Base-by-base conservation (phyloP, 106 monocot species). In the Agapanthus africanus region DNA sequence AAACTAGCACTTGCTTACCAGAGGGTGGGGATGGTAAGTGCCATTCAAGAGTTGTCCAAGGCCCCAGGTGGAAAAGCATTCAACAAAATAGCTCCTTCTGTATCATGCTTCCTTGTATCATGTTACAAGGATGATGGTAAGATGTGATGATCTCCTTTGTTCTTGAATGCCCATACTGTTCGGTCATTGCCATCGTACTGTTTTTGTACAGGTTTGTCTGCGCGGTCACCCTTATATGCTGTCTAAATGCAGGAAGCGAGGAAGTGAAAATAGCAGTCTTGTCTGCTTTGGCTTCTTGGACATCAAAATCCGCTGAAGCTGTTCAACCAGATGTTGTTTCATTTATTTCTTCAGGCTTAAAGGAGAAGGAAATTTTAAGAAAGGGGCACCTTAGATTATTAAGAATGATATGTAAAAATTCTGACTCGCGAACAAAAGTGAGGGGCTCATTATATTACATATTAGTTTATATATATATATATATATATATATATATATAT, bases 71-170 rank as follows among this genome's bases (percentile, higher is more conserved):
- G 87, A 37, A 99, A 87, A 80, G 73, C 76, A 28, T 51, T 90
- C 26, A 85, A 83, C 67, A 85, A 67, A 60, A 65, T 93, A 40
- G 80, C 90, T 61, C 71, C 87, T 54, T 70, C 70, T 27, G 41
- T 99, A 49, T 82, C 83, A 79, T 42, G 52, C 52, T 90, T 87
- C 50, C 84, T 99, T 71, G 59, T 93, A 51, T 85, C 84, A 32
- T 87, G 82, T 77, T 99, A 99, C 76, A 92, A 86, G 75, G 84
- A 77, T 66, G 92, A 99, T 61, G 97, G 97, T 99, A 82, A 54
- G 33, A 37, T 2, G 1, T 73, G 28, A 28, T 50, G 6, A 27
- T 57, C 50, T 62, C 27, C 28, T 63, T 66, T 59, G 28, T 61
- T 27, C 30, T 35, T 59, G 21, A 59, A 56, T 56, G 27, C n/a